Base-by-base conservation (phyloP, 306 rosid species). In the Trifolium dubium region DNA sequence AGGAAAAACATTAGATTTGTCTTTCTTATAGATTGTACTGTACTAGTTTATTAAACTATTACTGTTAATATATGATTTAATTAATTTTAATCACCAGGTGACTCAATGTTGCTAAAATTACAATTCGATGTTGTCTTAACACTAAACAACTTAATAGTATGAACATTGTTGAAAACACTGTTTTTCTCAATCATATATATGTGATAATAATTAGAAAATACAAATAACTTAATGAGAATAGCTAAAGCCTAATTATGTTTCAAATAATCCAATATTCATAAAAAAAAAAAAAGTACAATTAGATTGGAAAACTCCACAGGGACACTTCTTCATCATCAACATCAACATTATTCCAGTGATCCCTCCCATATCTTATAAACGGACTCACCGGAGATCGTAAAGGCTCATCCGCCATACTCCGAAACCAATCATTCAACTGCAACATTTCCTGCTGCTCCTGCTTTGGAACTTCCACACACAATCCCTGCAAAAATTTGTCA, bases 321-420 rank as follows among this genome's bases (percentile, higher is more conserved):
- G 88, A 83, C 58, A 85, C 81, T 61, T 79, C 88, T 30, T 28
- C 44, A 10, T 68, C 74, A 5, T 46, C 91, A 65, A 81, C 10
- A 18, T 79, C 80, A 61, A 81, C 23, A 31, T 80, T 79, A 23
- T 55, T 72, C 78, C 80, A 75, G 0, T 55, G 49, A n/a, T 54
- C 54, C 9, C 51, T 7, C 31, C 28, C 14, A 23, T 32, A 14
- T 7, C 39, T 55, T 2, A 68, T 10, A 37, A 61, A 68, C 37
- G 49, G 46, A 46, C 80, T 77, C 0, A 8, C 7, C 1, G 90
- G 92, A 35, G 90, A 83, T 4, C 88, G 67, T 4, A 90, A 66
- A 6, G 89, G 86, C 13, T 90, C 89, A 15, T 90, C 81, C 5
- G 89, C 90, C 90, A 88, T 73, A 15, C 41, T 73, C 23, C 23